phyloP scores from a whole-genome alignment of 192 early-diverging fungal species.

The Funneliformis geosporum region DNA sequence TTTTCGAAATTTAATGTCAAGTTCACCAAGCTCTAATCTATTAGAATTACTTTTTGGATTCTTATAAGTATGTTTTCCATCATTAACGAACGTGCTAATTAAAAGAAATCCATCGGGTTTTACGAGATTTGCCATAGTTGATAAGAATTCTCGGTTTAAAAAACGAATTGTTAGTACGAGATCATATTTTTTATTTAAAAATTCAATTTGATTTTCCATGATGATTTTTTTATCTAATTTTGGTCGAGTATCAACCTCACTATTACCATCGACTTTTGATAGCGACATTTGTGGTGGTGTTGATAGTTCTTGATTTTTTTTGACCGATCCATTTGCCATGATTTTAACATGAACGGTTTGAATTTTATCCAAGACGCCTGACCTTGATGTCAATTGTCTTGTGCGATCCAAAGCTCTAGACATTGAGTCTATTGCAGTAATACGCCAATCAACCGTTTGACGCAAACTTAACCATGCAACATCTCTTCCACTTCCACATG shows the following conservation, averaged over 20 bases:
- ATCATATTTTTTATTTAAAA: constrained; percentile 22
- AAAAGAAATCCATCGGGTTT: constrained; percentile 42
- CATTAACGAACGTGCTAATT: constrained; percentile 46
- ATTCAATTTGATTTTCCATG: neutral
- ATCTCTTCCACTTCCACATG: constrained; percentile 48
- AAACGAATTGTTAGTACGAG: constrained; percentile 45
- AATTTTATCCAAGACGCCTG: constrained; percentile 14
- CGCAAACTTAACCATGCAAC: constrained; percentile 36
- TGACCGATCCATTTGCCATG: constrained; percentile 35
- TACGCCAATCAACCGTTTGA: constrained; percentile 34
- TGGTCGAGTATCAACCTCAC: neutral
- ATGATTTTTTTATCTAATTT: neutral
- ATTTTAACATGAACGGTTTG: constrained; percentile 32
- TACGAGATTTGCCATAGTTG: constrained; percentile 32
- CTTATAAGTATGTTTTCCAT: constrained; percentile 29
- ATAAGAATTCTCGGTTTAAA: constrained; percentile 35
- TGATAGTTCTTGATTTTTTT: neutral
- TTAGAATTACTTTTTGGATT: constrained; percentile 33
- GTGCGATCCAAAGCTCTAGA: constrained; percentile 33
- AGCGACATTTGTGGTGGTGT: neutral
- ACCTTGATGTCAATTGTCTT: constrained; percentile 9
- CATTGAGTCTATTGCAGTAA: constrained; percentile 36
- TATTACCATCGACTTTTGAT: neutral
- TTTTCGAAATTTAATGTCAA: constrained; percentile 22
- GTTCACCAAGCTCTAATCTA: constrained; percentile 37